Evolutionary conservation across 1,284 basidiomycete genomes (phyloP).

Genomic region (Microbotryum violaceum): DNA sequence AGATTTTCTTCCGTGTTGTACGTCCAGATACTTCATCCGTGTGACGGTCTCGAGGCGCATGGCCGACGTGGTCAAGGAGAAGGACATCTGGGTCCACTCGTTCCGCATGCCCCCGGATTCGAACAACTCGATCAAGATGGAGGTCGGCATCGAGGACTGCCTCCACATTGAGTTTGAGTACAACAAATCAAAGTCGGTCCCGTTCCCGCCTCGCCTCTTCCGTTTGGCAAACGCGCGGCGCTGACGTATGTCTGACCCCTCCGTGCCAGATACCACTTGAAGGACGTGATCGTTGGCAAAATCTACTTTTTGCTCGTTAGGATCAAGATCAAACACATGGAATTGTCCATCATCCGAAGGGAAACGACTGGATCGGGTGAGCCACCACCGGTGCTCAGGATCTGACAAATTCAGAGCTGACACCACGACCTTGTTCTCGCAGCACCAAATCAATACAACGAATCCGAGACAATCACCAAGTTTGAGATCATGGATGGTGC

Average conservation of each 20-base stretch:
- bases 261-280: constrained; percentile 76
- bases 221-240: not conserved
- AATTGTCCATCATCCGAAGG: constrained; percentile 91
- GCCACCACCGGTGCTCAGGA: not conserved
- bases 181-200: constrained; percentile 89
- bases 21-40: constrained; percentile 77
- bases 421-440: constrained; percentile 6
- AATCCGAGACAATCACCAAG: constrained; percentile 98
- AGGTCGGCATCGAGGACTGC: constrained; percentile 98
- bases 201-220: not conserved
- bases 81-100: constrained; percentile 94
- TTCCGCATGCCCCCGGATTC: constrained; percentile 97
- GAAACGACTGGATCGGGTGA: constrained; percentile 85
- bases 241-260: not conserved
- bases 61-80: constrained; percentile 87
- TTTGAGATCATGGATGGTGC: constrained; percentile 99
- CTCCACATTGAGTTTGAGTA: constrained; percentile 99
- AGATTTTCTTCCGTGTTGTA: not conserved
- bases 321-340: constrained; percentile 99
- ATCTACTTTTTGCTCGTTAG: constrained; percentile 97
- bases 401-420: not conserved
- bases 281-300: constrained; percentile 98
- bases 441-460: constrained; percentile 92
- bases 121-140: constrained; percentile 99
- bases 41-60: constrained; percentile 82